A percentile compares a stretch with the other conserved stretches of the same genome.
phyloP scores from a whole-genome alignment of 495 filamentous ascomycete genomes.

The Xylaria palmicola region DNA sequence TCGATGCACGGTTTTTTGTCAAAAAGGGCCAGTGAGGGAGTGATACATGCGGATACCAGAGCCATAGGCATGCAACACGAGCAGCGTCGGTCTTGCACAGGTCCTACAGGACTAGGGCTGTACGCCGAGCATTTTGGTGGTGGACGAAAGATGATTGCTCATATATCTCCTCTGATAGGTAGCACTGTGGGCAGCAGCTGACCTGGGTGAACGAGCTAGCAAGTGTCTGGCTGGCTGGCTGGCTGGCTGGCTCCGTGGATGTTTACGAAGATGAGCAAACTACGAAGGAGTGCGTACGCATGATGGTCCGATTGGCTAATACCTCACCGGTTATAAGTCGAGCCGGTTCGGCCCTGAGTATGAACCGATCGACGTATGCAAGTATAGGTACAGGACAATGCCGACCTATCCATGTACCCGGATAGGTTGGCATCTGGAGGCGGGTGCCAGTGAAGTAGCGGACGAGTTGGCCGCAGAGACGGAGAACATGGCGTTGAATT shows the following conservation, averaged over 20 bases:
- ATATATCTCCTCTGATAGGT: slow-evolving; percentile 5
- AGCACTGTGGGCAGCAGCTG: slow-evolving; percentile 17
- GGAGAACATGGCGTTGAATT: neutral
- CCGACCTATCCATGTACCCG: neutral
- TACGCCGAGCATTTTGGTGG: neutral
- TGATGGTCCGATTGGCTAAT: slow-evolving; percentile 12
- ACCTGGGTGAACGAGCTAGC: neutral
- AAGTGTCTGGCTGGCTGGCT: neutral
- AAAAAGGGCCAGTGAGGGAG: neutral
- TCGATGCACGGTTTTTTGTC: slow-evolving; percentile 13
- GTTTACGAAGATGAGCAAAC: slow-evolving; percentile 5
- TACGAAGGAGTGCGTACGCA: slow-evolving; percentile 4
- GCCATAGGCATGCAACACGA: neutral
- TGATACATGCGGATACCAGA: neutral
- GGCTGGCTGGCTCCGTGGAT: neutral
- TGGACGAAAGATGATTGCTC: slow-evolving; percentile 17
- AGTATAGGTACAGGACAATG: neutral
- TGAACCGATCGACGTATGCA: slow-evolving; percentile 3
- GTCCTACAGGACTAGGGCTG: neutral
- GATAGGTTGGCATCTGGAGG: too few species aligned
- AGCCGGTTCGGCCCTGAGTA: neutral
- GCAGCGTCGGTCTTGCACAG: neutral
- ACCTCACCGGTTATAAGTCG: slow-evolving; percentile 13
- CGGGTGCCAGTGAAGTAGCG: too few species aligned
- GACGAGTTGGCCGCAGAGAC: neutral